Conservation (phyloP, 2,329 filamentous ascomycete species). For the Chrysosporium keratinophilum region DNA sequence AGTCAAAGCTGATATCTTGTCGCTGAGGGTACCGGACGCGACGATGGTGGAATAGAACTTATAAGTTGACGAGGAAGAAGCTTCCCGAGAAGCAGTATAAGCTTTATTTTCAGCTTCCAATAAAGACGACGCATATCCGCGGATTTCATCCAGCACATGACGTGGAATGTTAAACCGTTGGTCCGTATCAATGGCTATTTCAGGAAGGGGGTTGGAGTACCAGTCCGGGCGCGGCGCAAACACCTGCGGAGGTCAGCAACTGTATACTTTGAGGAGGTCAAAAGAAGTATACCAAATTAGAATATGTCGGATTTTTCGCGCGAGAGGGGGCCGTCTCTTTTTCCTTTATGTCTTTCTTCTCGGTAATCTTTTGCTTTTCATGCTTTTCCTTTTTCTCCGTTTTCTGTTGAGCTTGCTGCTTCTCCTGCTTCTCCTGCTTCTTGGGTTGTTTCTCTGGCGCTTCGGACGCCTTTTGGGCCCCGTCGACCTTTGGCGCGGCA, state of each 20-base stretch:
- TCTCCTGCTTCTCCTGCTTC: conserved; percentile 16
- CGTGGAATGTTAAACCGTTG: conserved; percentile 40
- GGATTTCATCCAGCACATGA: conserved; percentile 47
- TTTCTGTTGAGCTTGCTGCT: conserved; percentile 27
- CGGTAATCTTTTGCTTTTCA: conserved; percentile 13
- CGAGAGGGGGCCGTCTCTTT: neutral
- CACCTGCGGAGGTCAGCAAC: conserved; percentile 32
- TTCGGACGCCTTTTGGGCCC: neutral
- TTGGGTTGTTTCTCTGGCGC: conserved; percentile 5
- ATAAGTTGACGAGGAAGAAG: conserved; percentile 73
- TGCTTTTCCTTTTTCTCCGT: conserved; percentile 26
- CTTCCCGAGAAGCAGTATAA: conserved; percentile 61
- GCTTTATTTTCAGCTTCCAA: conserved; percentile 66
- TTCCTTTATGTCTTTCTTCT: neutral
- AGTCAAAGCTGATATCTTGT: conserved; percentile 92
- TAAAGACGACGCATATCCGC: conserved; percentile 59
- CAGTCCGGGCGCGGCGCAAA: conserved; percentile 57
- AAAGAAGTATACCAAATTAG: conserved; percentile 9
- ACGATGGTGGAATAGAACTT: conserved; percentile 97
- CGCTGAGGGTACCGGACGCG: conserved; percentile 87
- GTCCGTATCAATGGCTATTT: conserved; percentile 40
- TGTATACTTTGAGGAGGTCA: neutral
- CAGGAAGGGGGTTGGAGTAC: conserved; percentile 50
- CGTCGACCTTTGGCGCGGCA: conserved; percentile 1
- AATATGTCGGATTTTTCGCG: conserved; percentile 1